Conservation (phyloP, 2,329 filamentous ascomycete species). For the Colletotrichum kahawae region DNA sequence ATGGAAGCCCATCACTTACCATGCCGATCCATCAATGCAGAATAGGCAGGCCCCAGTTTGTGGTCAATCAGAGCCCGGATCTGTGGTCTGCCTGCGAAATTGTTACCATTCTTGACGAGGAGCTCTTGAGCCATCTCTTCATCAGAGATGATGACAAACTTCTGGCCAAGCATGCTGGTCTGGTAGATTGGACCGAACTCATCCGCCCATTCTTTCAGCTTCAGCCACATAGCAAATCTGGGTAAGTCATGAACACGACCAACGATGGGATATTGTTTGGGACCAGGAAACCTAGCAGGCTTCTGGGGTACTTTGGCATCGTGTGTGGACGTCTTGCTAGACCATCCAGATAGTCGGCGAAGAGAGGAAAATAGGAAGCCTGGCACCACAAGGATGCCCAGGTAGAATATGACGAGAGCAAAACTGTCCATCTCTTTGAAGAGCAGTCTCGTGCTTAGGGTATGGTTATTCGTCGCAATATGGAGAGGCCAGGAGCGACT, state of each 20-base stretch:
- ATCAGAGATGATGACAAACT: conserved; percentile 51
- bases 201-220: conserved; percentile 54
- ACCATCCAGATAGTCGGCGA: conserved; percentile 42
- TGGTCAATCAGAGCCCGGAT: conserved; percentile 54
- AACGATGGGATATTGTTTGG: conserved; percentile 51
- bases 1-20: conserved; percentile 36
- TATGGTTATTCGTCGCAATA: neutral
- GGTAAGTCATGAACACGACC: conserved; percentile 55
- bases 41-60: conserved; percentile 51
- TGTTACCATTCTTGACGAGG: conserved; percentile 53
- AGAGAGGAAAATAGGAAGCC: conserved; percentile 46
- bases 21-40: conserved; percentile 56
- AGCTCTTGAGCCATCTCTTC: conserved; percentile 54
- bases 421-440: conserved; percentile 37
- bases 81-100: conserved; percentile 55
- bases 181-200: conserved; percentile 48
- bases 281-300: conserved; percentile 45
- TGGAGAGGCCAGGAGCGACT: neutral
- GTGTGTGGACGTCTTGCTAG: neutral
- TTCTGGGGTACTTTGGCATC: conserved; percentile 24
- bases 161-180: conserved; percentile 42
- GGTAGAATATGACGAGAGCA: conserved; percentile 45
- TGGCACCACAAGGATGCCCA: conserved; percentile 44
- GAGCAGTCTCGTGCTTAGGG: neutral
- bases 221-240: conserved; percentile 52